These are phyloP conservation scores for Astragalus glycyphyllos DNA, from an alignment of 306 rosid genomes.

Conservation along the genomic window DNA sequence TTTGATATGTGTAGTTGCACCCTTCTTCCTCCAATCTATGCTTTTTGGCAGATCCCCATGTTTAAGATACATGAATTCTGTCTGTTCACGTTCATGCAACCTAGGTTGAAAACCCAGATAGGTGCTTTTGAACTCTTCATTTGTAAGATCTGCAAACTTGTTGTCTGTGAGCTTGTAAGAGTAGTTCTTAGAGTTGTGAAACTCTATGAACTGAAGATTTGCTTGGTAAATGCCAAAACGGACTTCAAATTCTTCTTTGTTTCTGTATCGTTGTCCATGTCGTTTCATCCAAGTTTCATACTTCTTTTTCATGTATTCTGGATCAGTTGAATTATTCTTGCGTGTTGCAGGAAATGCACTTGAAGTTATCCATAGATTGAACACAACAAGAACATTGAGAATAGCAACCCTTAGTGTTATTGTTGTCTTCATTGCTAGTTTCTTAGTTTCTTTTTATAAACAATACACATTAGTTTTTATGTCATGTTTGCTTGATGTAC, in stretches of 20 bases:
- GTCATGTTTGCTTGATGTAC: conserved; percentile 39
- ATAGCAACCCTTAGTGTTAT: conserved; percentile 35
- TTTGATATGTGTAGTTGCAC: conserved; percentile 67
- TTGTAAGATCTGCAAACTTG: conserved; percentile 72
- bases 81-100: neutral
- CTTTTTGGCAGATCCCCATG: conserved; percentile 41
- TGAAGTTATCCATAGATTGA: conserved; percentile 49
- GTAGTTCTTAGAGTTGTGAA: conserved; percentile 56
- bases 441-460: conserved; percentile 7
- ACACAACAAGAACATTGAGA: conserved; percentile 43
- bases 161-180: conserved; percentile 70
- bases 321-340: conserved; percentile 28
- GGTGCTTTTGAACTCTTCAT: conserved; percentile 50
- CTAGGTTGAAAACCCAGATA: conserved; percentile 49
- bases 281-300: conserved; percentile 58
- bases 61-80: conserved; percentile 44
- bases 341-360: conserved; percentile 35
- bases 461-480: conserved; percentile 6
- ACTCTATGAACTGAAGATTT: conserved; percentile 58
- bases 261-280: conserved; percentile 46
- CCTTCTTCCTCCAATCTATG: conserved; percentile 76
- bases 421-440: conserved; percentile 52
- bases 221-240: conserved; percentile 63
- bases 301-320: conserved; percentile 50
- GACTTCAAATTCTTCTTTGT: conserved; percentile 55